These are phyloP conservation scores for Mortierella sp. DNA, from an alignment of 371 early-diverging fungal species.

Conservation along the genomic window DNA sequence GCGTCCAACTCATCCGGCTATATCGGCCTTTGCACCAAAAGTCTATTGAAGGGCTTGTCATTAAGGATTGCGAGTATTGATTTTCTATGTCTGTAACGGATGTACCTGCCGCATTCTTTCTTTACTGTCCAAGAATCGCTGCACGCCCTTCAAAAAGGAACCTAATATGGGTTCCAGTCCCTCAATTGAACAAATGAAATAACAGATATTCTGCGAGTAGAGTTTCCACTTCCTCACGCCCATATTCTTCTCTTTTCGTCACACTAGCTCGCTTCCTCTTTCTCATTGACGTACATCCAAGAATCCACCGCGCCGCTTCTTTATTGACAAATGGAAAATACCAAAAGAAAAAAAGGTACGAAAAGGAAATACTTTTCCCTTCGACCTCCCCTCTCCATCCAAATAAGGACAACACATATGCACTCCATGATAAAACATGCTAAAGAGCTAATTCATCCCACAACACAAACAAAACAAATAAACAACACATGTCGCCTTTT, in stretches of 20 bases:
- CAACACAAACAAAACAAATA: neutral
- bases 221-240: slow-evolving; percentile 13
- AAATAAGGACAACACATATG: neutral
- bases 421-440: neutral
- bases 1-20: neutral
- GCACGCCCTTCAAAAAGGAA: neutral
- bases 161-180: neutral
- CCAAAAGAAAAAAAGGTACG: neutral
- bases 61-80: neutral
- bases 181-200: neutral
- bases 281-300: neutral
- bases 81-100: neutral
- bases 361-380: neutral
- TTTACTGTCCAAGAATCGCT: neutral
- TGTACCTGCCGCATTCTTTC: neutral
- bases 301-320: neutral
- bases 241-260: neutral
- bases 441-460: neutral
- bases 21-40: neutral
- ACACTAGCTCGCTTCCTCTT: neutral
- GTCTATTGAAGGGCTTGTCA: neutral
- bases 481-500: neutral
- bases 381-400: neutral
- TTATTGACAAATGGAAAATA: neutral
- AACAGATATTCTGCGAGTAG: neutral